Evolutionary conservation across 768 basidiomycete species (phyloP), one percentile per base, ranked within the genome.

Genomic region (Xerocomellus dryophilus): DNA sequence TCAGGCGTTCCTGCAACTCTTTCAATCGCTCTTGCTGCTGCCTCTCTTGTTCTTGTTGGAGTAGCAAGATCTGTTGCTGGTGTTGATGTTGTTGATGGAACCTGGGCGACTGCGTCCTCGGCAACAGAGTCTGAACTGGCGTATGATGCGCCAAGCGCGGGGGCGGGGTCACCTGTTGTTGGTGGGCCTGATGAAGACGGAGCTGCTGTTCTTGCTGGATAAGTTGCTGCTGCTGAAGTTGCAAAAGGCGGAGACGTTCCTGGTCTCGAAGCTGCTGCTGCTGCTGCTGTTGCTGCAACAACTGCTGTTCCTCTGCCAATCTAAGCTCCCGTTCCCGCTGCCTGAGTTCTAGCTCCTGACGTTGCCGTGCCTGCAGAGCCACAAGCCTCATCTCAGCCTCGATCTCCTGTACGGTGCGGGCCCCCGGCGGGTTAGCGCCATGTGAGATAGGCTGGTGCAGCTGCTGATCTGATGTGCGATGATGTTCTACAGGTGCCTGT

Each of bases 321-420:
- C 64, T 62, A 47, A 66, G 41, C 55, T 78, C 73, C 58, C 81
- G 77, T 41, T 79, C 76, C 50, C 79, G 73, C 15, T 79, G 76
- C 56, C 75, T 74, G 47, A 77, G 76, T 53, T 79, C 75, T 25
- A 73, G 65, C 41, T 76, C 71, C 50, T 75, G 74, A 7, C 70
- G 59, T 58, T 70, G 60, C 25, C 74, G 68, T 10, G 70, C 67
- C 55, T 81, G 77, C 48, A 81, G 77, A 27, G 82, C 81, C 21
- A 77, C 79, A 7, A 79, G 78, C n/a, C 78, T 78, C 88, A 92
- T 90, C 69, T 93, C 91, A 4, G 84, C 81, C 63, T 93, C 91
- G 54, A 93, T 85, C 59, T 93, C 91, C 59, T 89, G 84, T 25
- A 93, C 66, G 0, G 89, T 91, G 18, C 83, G 82, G 10, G 78